Conservation (phyloP, 495 filamentous ascomycete species). For the Rhypophila decipiens region DNA sequence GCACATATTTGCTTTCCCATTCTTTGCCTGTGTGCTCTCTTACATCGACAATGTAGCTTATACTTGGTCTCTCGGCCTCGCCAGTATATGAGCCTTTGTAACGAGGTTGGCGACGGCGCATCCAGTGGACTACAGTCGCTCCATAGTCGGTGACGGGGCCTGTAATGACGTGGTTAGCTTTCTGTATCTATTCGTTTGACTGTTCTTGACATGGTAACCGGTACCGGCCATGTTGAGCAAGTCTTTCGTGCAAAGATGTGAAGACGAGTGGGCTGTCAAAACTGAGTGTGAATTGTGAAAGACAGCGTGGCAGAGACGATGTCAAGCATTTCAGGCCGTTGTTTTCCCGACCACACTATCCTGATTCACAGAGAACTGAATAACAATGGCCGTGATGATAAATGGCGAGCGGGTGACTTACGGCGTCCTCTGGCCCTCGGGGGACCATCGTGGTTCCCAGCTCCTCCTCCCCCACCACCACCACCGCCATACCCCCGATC, state of each 20-base stretch:
- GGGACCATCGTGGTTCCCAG: conserved; percentile 15
- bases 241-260: background rate
- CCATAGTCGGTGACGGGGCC: conserved; percentile 94
- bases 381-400: background rate
- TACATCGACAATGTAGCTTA: conserved; percentile 86
- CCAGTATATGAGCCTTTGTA: conserved; percentile 61
- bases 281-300: too few species aligned
- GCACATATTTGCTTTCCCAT: too few species aligned
- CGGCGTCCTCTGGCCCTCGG: conserved; percentile 18
- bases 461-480: conserved; percentile 10
- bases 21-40: too few species aligned
- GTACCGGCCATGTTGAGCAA: too few species aligned
- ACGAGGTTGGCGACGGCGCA: conserved; percentile 73
- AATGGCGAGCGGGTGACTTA: conserved; percentile 13
- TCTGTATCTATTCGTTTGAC: too few species aligned
- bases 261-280: background rate
- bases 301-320: too few species aligned
- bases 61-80: conserved; percentile 76
- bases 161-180: conserved; percentile 30
- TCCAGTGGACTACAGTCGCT: conserved; percentile 86
- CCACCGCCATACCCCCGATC: conserved; percentile 9
- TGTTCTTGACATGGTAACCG: too few species aligned
- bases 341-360: too few species aligned
- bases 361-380: background rate
- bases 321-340: too few species aligned